Conservation (phyloP, 1,139 yeast species). For the Pichia sp. region DNA sequence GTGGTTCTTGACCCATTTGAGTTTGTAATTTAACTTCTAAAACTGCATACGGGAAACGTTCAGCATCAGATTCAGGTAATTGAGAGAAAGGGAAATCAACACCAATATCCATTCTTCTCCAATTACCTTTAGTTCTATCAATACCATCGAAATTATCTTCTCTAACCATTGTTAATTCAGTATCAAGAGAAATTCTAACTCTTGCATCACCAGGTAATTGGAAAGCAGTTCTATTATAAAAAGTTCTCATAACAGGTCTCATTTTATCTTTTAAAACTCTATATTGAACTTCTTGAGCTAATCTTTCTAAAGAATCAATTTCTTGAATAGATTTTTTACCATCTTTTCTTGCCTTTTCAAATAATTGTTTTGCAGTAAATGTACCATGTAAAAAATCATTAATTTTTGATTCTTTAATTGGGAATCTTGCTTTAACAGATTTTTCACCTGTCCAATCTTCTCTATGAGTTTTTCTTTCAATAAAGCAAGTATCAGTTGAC, state of each 20-base stretch:
- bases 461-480: conserved; percentile 95
- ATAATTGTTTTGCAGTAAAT: conserved; percentile 81
- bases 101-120: conserved; percentile 99
- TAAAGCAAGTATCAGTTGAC: conserved; percentile 87
- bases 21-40: conserved; percentile 95
- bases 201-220: conserved; percentile 99
- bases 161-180: conserved; percentile 92
- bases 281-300: conserved; percentile 91
- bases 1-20: conserved; percentile 97
- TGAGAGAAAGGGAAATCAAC: conserved; percentile 93
- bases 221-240: conserved; percentile 96
- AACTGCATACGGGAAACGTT: conserved; percentile 95
- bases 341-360: conserved; percentile 87
- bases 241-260: conserved; percentile 93
- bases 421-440: conserved; percentile 93
- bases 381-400: conserved; percentile 78
- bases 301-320: conserved; percentile 83
- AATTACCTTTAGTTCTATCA: conserved; percentile 84
- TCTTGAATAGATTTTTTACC: conserved; percentile 85
- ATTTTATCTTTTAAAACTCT: conserved; percentile 74
- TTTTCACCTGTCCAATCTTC: conserved; percentile 99
- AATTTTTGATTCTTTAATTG: conserved; percentile 84
- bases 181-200: conserved; percentile 94
- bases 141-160: conserved; percentile 94
- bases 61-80: conserved; percentile 75